These are phyloP conservation scores for Boletus subparvulus DNA, from an alignment of 768 basidiomycete species.

Conservation along the genomic window DNA sequence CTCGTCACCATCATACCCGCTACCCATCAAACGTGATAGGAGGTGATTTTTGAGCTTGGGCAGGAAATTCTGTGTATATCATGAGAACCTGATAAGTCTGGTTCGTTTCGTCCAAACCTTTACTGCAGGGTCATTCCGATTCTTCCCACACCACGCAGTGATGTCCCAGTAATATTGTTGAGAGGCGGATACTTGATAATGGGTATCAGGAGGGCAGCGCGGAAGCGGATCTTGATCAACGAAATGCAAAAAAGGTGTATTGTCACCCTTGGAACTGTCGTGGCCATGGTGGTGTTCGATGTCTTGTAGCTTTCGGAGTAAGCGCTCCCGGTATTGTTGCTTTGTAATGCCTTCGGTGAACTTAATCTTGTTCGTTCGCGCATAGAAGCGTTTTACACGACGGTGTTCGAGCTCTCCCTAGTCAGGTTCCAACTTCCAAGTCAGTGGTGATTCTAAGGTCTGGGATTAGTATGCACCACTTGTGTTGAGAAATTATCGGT, in stretches of 20 bases:
- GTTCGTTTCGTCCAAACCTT: background rate
- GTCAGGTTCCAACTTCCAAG: background rate
- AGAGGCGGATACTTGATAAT: conserved; percentile 22
- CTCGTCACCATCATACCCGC: conserved; percentile 27
- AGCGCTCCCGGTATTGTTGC: conserved; percentile 17
- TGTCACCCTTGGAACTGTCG: background rate
- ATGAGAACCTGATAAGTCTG: background rate
- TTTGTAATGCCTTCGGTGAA: conserved; percentile 30
- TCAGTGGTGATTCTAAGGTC: no score
- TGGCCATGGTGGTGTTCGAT: background rate
- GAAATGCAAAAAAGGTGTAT: background rate
- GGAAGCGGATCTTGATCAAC: conserved; percentile 9
- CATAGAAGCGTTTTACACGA: conserved; percentile 38
- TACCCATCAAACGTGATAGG: background rate
- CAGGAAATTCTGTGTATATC: background rate
- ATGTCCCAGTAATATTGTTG: conserved; percentile 9
- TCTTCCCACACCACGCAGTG: background rate
- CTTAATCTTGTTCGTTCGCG: conserved; percentile 35
- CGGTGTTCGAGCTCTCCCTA: conserved; percentile 37
- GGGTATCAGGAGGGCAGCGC: background rate
- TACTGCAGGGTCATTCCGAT: rapidly evolving
- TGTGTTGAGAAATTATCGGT: conserved; percentile 38
- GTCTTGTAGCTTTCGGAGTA: background rate
- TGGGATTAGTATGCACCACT: conserved; percentile 20
- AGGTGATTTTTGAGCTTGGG: background rate